Conservation (phyloP, 441 rosid genomes). For the Euphorbia schlechtendalii region DNA sequence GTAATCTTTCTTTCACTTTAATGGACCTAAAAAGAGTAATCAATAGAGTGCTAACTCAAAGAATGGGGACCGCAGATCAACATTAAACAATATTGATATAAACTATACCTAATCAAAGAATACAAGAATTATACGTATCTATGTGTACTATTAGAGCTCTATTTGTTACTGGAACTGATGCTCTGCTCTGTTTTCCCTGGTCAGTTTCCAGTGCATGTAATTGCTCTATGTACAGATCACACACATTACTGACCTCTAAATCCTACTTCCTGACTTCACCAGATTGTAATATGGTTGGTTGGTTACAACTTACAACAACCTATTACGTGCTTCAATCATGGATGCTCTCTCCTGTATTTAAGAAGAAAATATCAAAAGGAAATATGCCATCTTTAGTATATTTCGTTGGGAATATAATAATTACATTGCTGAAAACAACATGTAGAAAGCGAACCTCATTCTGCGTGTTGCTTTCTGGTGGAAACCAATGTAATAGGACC, state of each 20-base stretch:
- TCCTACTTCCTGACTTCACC: not conserved
- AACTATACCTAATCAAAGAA: slow-evolving; percentile 27
- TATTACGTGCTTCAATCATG: slow-evolving; percentile 54
- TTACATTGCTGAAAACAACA: not conserved
- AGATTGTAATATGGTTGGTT: not conserved
- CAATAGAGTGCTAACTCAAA: too few relatives aligned
- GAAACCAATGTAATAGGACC: slow-evolving; percentile 74
- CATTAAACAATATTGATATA: slow-evolving; percentile 15
- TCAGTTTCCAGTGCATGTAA: not conserved
- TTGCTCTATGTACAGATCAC: slow-evolving; percentile 9
- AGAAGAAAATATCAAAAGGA: not conserved
- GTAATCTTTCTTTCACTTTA: too few relatives aligned
- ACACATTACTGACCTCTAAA: slow-evolving; percentile 13
- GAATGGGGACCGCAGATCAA: not conserved
- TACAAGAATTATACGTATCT: slow-evolving; percentile 8
- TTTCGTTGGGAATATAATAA: not conserved
- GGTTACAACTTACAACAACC: slow-evolving; percentile 39
- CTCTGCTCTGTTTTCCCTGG: too few relatives aligned
- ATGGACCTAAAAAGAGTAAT: too few relatives aligned
- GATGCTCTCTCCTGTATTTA: slow-evolving; percentile 56
- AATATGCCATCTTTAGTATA: not conserved
- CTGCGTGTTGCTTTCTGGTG: slow-evolving; percentile 47
- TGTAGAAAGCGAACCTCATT: slow-evolving; percentile 47
- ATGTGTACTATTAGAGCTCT: slow-evolving; percentile 2
- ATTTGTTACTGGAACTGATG: not conserved